A percentile compares a stretch with the other conserved stretches of the same genome.
These are phyloP conservation scores for Clarkia xantiana DNA, from an alignment of 345 rosid species.

Conservation along the genomic window DNA sequence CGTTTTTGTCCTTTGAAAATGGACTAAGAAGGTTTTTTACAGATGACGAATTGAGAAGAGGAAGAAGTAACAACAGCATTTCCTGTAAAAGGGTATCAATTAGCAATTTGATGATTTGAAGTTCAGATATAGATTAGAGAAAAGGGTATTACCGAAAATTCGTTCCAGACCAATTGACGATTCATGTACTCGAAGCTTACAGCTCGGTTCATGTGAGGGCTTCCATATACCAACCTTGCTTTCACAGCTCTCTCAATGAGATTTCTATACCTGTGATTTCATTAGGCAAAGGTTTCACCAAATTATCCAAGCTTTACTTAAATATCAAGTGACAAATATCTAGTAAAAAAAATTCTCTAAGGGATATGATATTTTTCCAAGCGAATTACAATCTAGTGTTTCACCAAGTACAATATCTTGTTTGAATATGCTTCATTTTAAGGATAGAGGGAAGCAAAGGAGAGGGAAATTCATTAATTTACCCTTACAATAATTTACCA, in stretches of 20 bases:
- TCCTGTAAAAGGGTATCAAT: constrained; percentile 48
- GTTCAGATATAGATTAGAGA: not conserved
- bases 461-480: no score
- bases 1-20: constrained; percentile 71
- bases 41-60: constrained; percentile 87
- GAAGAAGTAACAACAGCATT: constrained; percentile 88
- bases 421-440: no score
- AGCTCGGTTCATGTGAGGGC: constrained; percentile 87
- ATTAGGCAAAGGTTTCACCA: no score
- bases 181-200: constrained; percentile 99
- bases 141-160: constrained; percentile 61
- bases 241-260: constrained; percentile 76
- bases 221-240: constrained; percentile 89
- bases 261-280: constrained; percentile 60
- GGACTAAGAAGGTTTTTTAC: constrained; percentile 61
- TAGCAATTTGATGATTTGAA: no score
- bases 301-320: no score
- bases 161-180: constrained; percentile 96
- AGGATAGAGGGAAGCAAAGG: no score
- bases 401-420: not conserved
- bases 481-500: not conserved
- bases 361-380: no score
- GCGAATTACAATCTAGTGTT: no score
- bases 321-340: no score
- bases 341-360: no score